Conservation (phyloP, 2,329 filamentous ascomycete genomes). For the Diplodia intermedia region DNA sequence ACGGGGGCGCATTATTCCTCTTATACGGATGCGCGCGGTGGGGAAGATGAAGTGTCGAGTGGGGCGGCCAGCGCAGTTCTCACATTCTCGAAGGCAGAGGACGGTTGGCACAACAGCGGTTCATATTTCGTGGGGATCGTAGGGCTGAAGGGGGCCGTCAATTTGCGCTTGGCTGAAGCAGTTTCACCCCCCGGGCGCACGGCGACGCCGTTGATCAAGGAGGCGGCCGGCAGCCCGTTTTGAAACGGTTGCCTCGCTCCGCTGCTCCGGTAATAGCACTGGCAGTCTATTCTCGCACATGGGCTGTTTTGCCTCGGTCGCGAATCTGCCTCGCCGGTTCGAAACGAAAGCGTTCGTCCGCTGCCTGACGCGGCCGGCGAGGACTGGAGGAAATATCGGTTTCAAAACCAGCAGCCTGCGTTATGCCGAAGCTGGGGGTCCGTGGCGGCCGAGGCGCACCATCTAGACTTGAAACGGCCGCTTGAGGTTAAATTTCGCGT, state of each 20-base stretch:
- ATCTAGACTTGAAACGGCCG: not conserved
- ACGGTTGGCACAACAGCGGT: not conserved
- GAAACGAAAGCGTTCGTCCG: not conserved
- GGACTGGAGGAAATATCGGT: not conserved
- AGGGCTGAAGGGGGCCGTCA: slow-evolving; percentile 2
- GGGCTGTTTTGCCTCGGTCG: slow-evolving; percentile 10
- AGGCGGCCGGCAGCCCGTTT: not conserved
- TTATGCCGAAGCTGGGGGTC: not conserved
- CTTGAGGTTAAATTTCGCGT: not conserved
- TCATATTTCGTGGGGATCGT: not conserved
- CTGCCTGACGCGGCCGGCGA: too few relatives aligned
- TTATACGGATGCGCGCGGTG: not conserved
- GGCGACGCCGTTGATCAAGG: not conserved
- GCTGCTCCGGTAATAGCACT: too few relatives aligned
- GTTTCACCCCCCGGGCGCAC: slow-evolving; percentile 12
- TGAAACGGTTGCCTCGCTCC: slow-evolving; percentile 1
- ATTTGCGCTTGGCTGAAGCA: not conserved
- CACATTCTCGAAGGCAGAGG: not conserved
- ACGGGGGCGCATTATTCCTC: not conserved
- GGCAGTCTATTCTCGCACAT: not conserved
- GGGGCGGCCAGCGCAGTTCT: not conserved
- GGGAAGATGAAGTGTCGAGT: not conserved
- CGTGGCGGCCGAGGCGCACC: too few relatives aligned
- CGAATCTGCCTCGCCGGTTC: not conserved
- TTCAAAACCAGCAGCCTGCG: not conserved